Conservation (phyloP, 768 basidiomycete species). For the Suillus paluster region DNA sequence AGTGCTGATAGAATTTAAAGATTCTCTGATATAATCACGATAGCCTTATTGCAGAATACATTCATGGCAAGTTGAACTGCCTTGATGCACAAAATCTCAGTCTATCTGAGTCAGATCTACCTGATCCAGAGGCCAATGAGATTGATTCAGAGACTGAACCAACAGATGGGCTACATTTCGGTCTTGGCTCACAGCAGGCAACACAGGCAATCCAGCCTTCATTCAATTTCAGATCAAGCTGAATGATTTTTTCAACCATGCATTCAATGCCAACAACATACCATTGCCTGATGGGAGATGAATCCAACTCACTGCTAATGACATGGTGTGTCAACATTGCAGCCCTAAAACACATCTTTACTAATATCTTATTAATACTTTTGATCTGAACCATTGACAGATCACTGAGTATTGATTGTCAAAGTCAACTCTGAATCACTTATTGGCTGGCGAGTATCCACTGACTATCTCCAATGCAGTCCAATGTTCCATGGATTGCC, state of each 20-base stretch:
- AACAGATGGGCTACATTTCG: not conserved
- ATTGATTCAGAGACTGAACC: too few relatives aligned
- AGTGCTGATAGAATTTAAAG: too few relatives aligned
- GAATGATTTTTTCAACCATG: slow-evolving; percentile 5
- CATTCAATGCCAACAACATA: not conserved
- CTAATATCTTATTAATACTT: too few relatives aligned
- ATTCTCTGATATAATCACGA: slow-evolving; percentile 39
- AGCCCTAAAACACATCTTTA: too few relatives aligned
- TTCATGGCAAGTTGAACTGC: not conserved
- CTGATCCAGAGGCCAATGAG: too few relatives aligned
- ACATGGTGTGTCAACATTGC: slow-evolving; percentile 1
- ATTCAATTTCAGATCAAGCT: slow-evolving; percentile 3
- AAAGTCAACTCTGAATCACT: slow-evolving; percentile 31
- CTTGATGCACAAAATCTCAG: not conserved
- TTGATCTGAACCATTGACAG: too few relatives aligned
- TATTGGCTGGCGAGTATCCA: slow-evolving; percentile 30
- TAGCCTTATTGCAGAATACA: not conserved
- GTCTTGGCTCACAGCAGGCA: not conserved
- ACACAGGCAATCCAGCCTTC: not conserved
- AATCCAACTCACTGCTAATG: slow-evolving; percentile 2
- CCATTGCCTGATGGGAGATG: not conserved
- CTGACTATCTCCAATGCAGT: slow-evolving; percentile 34
- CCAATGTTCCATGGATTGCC: slow-evolving; percentile 31
- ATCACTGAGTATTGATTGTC: slow-evolving; percentile 21
- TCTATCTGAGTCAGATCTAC: not conserved